These are phyloP conservation scores for Lichtheimia ramosa DNA, from an alignment of 371 early-diverging fungal species.

Conservation along the genomic window DNA sequence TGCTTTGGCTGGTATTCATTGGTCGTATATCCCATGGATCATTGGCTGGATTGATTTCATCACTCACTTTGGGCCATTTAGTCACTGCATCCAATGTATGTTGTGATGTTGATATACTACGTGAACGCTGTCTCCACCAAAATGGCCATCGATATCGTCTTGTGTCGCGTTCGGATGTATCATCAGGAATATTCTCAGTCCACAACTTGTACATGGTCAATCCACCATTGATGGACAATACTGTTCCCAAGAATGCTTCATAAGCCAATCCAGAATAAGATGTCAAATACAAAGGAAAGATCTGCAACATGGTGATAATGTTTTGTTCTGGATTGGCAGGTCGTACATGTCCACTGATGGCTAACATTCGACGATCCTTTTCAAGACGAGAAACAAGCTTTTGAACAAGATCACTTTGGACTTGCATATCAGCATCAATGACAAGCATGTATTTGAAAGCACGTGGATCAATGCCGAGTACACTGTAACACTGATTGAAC, in stretches of 20 bases:
- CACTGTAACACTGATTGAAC: conserved; percentile 45
- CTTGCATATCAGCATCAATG: conserved; percentile 46
- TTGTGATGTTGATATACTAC: conserved; percentile 10
- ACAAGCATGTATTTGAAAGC: conserved; percentile 48
- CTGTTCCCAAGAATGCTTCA: conserved; percentile 41
- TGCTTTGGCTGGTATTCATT: not conserved
- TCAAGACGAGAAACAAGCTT: conserved; percentile 24
- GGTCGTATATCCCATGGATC: conserved; percentile 18
- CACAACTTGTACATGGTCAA: conserved; percentile 49
- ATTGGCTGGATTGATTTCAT: conserved; percentile 27
- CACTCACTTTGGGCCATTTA: conserved; percentile 39
- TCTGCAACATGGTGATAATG: conserved; percentile 48
- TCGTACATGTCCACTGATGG: conserved; percentile 49
- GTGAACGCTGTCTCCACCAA: not conserved
- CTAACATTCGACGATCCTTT: conserved; percentile 35
- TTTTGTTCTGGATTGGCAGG: conserved; percentile 51
- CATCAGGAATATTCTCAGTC: conserved; percentile 22
- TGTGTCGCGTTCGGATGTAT: not conserved
- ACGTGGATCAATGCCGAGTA: conserved; percentile 47
- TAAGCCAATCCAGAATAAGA: conserved; percentile 43
- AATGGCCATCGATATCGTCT: not conserved
- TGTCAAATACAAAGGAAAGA: conserved; percentile 43
- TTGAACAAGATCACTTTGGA: conserved; percentile 16
- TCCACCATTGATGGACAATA: conserved; percentile 42
- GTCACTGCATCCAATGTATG: conserved; percentile 10